Evolutionary conservation across 768 basidiomycete genomes (phyloP).

Genomic region (Lentinus tigrinus): DNA sequence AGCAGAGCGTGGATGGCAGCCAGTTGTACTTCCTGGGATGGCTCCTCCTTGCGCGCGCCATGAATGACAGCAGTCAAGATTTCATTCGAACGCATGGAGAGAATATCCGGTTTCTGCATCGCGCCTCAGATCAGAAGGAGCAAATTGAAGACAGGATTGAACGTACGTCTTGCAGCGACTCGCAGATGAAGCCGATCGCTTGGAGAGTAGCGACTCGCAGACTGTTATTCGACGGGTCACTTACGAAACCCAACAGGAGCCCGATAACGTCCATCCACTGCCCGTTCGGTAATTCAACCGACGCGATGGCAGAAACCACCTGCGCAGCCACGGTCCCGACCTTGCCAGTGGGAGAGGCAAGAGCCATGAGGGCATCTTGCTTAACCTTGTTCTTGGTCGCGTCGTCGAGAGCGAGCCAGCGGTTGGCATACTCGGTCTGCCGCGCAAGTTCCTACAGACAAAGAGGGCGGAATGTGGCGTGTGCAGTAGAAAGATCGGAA

Average conservation of each 20-base stretch:
- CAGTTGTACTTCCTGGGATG: constrained; percentile 85
- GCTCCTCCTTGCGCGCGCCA: constrained; percentile 94
- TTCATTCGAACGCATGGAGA: constrained; percentile 89
- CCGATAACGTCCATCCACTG: constrained; percentile 93
- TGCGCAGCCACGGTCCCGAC: constrained; percentile 89
- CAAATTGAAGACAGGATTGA: background rate
- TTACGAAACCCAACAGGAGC: constrained; percentile 83
- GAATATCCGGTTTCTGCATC: constrained; percentile 84
- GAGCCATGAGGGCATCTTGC: constrained; percentile 78
- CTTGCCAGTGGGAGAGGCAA: constrained; percentile 68
- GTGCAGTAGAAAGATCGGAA: constrained; percentile 20
- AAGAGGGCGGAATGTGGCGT: constrained; percentile 22
- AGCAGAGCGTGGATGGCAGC: constrained; percentile 90
- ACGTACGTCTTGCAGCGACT: constrained; percentile 76
- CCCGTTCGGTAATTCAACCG: constrained; percentile 83
- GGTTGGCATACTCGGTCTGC: constrained; percentile 70
- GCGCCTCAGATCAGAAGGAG: background rate
- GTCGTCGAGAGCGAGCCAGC: constrained; percentile 79
- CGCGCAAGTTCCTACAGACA: constrained; percentile 64
- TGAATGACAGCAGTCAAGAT: constrained; percentile 98
- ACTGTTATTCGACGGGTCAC: constrained; percentile 66
- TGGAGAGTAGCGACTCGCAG: constrained; percentile 87
- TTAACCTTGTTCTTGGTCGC: constrained; percentile 81
- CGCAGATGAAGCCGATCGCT: constrained; percentile 97
- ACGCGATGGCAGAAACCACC: constrained; percentile 91